phyloP scores from a whole-genome alignment of 2,329 filamentous ascomycete species.

The Phyllosticta citriasiana region DNA sequence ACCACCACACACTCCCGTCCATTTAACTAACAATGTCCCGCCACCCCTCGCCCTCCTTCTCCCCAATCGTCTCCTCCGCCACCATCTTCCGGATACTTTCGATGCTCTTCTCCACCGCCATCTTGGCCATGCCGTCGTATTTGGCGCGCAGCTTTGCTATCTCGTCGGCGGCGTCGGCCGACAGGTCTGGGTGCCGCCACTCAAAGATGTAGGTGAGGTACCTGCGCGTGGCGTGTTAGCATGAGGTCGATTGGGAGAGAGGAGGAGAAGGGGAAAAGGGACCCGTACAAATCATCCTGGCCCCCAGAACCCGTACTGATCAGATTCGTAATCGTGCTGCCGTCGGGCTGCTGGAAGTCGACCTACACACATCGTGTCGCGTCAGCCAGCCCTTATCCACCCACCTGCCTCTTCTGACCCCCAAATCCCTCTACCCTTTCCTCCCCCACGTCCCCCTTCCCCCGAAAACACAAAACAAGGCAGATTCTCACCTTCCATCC shows the following conservation, averaged over 20 bases:
- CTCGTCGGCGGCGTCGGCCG: slow-evolving; percentile 26
- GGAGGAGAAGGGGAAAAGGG: neutral
- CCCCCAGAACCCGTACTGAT: slow-evolving; percentile 29
- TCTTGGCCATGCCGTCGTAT: slow-evolving; percentile 26
- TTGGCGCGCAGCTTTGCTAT: slow-evolving; percentile 18
- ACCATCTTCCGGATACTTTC: slow-evolving; percentile 35
- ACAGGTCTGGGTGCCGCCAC: slow-evolving; percentile 26
- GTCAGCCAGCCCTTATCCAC: neutral
- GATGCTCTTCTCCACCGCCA: slow-evolving; percentile 34
- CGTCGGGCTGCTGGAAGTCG: slow-evolving; percentile 36
- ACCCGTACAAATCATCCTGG: slow-evolving; percentile 15
- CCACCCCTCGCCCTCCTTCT: neutral
- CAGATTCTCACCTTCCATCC: slow-evolving; percentile 28
- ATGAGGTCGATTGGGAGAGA: neutral
- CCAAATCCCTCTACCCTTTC: neutral
- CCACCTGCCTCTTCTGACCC: neutral
- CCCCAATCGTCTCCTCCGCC: slow-evolving; percentile 23
- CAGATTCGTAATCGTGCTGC: slow-evolving; percentile 35
- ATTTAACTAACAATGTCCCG: neutral
- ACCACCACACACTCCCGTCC: neutral
- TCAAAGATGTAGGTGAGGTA: slow-evolving; percentile 40
- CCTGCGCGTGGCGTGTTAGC: neutral
- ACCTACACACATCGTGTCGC: slow-evolving; percentile 29
- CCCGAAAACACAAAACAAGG: slow-evolving; percentile 5
- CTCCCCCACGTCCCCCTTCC: too few relatives aligned